Evolutionary conservation across 2,329 filamentous ascomycete species (phyloP).

Genomic region (Clonostachys rosea): DNA sequence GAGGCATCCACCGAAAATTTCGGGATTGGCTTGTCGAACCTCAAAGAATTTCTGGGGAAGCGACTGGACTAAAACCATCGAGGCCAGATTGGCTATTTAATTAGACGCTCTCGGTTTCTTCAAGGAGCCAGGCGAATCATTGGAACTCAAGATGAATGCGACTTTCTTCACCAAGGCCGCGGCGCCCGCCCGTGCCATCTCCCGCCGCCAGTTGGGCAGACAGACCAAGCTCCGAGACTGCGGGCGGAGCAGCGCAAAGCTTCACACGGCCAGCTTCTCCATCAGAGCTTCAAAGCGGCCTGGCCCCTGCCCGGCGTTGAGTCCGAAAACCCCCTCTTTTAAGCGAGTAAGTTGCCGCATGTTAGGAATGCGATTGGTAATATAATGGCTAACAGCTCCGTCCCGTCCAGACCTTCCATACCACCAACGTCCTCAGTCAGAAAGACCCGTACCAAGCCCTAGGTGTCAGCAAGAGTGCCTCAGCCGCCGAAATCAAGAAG

Average conservation of each 20-base stretch:
- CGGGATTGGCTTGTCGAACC: conserved; percentile 8
- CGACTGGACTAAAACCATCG: not conserved
- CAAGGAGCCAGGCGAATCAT: conserved; percentile 10
- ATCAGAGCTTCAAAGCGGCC: conserved; percentile 9
- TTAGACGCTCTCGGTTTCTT: no score
- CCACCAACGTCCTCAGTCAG: conserved; percentile 46
- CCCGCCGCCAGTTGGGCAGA: conserved; percentile 32
- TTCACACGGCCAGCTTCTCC: conserved; percentile 22
- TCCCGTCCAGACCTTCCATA: conserved; percentile 50
- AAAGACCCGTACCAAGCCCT: conserved; percentile 86
- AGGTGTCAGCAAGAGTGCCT: conserved; percentile 78
- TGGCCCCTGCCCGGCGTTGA: no score
- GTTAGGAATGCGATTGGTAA: conserved; percentile 2
- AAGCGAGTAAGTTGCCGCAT: not conserved
- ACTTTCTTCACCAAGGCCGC: conserved; percentile 40
- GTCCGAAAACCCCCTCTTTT: no score
- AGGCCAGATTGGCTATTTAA: no score
- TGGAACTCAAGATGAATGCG: conserved; percentile 37
- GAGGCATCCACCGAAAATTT: conserved; percentile 9
- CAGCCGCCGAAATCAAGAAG: conserved; percentile 89
- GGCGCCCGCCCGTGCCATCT: conserved; percentile 35
- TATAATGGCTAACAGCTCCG: conserved; percentile 6
- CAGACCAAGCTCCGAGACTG: conserved; percentile 31
- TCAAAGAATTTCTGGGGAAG: conserved; percentile 15
- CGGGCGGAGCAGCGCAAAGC: conserved; percentile 27